Evolutionary conservation across 2,329 filamentous ascomycete genomes (phyloP), one percentile per base, ranked within the genome.

Genomic region (Clonostachys solani): DNA sequence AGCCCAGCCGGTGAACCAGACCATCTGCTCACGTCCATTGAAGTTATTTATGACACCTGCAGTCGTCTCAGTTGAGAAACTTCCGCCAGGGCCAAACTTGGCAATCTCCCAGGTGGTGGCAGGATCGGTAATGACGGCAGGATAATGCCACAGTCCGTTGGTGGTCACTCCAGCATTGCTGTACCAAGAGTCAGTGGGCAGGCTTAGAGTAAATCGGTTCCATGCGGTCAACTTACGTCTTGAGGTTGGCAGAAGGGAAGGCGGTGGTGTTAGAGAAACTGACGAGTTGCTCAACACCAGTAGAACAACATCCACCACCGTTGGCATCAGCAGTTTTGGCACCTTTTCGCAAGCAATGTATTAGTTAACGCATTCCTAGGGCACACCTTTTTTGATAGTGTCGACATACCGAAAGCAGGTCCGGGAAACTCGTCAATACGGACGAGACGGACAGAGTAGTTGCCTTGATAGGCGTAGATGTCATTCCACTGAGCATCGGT

Each of bases 31-130:
- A 50, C 81, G 72, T 13, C 71, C 72, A 46, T 67, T 67, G 52
- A 81, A 75, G 48, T 74, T 73, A 58, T 83, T 83, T 58, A 84
- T 81, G 45, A 84, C 78, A 37, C 72, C 80, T 43, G 80, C 81
- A 19, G 72, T 76, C 17, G 68, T 71, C 23, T 60, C 60, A 12
- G 49, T 57, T 3, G 59, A 47, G 50, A 68, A 71, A 9, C 60
- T 56, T 3, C 68, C 70, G 48, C 67, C 67, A n/a, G 70, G 60
- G 7, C 63, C 71, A 56, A 82, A 82, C 29, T 70, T 63, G 7
- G 78, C 80, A 53, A 84, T 69, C 45, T 76, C 65, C 59, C 68
- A 74, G n/a, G 80, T 77, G 10, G 72, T 75, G 33, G 63, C 71
- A 2, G 74, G 54, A 56, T 83, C 72, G 46, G 66, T 74, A 55